Base-by-base conservation (phyloP, 2,329 filamentous ascomycete genomes). In the Epichloe baconii region DNA sequence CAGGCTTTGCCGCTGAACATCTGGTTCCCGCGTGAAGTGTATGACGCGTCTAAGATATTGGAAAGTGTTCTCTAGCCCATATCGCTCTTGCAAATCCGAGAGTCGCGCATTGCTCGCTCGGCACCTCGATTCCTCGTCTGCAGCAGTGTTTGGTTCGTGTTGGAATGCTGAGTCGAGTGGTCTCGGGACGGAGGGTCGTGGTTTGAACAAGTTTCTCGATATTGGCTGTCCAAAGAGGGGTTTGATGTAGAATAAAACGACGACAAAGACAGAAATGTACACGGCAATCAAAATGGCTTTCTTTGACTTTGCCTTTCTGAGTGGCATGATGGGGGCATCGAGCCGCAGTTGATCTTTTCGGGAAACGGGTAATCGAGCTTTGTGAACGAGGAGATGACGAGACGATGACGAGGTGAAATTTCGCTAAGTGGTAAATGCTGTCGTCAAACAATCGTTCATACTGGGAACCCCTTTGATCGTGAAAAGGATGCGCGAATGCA, bases 41-140 rank as follows among this genome's bases (percentile, higher is more conserved):
- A 79, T 65, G 57, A 78, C 75, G 51, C 77, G 71, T 62, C 75
- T 76, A 50, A 71, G 67, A 63, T 79, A 80, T 55, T 79, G 71
- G 56, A 79, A 74, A 36, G 68, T 67, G 38, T 74, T 68, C 26
- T 70, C 65, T 10, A 80, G 66, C 8, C 67, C 63, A 57, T 75
- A 75, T 53, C 67, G 70, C 17, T 71, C 7, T 19, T 44, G 41
- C 6, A 53, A 15, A 5, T 50, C 23, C 14, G 23, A n/a, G 3
- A 53, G 42, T 7, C 44, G 36, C 8, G 42, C 21, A 12, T 36
- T 36, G 51, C 21, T 47, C 35, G 51, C 14, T n/a, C 44, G 47
- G 37, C 51, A 53, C 6, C 6, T 44, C 14, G 26, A 38, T 15
- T 34, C 15, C 14, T 46, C 26, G 40, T 41, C 46, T 26, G 40